Percentiles rank a stretch among this genome's conserved stretches.
phyloP scores from a whole-genome alignment of 805 yeast genomes.

The Priceomyces castillae region DNA sequence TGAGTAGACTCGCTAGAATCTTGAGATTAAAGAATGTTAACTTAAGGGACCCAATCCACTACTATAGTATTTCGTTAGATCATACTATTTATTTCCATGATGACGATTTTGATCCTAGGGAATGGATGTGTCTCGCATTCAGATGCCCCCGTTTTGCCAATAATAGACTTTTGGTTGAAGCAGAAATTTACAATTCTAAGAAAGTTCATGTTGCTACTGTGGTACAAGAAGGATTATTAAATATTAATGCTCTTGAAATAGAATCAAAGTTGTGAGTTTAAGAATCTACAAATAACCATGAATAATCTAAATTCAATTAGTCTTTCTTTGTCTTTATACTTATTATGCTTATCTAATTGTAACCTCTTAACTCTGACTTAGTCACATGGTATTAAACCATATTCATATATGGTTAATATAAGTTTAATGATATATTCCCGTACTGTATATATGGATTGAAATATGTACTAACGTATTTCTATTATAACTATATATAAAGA shows the following conservation, averaged over 20 bases:
- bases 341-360: not conserved
- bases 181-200: slow-evolving; percentile 50
- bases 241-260: slow-evolving; percentile 18
- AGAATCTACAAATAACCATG: not conserved
- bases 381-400: not conserved
- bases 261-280: slow-evolving; percentile 13
- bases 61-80: slow-evolving; percentile 60
- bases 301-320: not conserved
- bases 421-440: too few relatives aligned
- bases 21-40: slow-evolving; percentile 38
- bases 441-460: too few relatives aligned
- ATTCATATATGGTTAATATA: not conserved
- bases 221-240: slow-evolving; percentile 62
- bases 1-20: slow-evolving; percentile 51
- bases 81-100: slow-evolving; percentile 67
- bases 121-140: slow-evolving; percentile 53
- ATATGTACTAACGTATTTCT: too few relatives aligned
- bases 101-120: slow-evolving; percentile 44
- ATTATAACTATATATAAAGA: too few relatives aligned
- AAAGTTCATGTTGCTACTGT: slow-evolving; percentile 57
- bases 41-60: slow-evolving; percentile 20
- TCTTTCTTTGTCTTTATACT: not conserved
- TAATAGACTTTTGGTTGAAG: slow-evolving; percentile 55
- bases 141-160: slow-evolving; percentile 48
- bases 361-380: too few relatives aligned